Percentiles rank a stretch among this genome's conserved stretches.
Evolutionary conservation across 177 flowering plant genomes (phyloP).

Genomic region (Vitis hybrid): DNA sequence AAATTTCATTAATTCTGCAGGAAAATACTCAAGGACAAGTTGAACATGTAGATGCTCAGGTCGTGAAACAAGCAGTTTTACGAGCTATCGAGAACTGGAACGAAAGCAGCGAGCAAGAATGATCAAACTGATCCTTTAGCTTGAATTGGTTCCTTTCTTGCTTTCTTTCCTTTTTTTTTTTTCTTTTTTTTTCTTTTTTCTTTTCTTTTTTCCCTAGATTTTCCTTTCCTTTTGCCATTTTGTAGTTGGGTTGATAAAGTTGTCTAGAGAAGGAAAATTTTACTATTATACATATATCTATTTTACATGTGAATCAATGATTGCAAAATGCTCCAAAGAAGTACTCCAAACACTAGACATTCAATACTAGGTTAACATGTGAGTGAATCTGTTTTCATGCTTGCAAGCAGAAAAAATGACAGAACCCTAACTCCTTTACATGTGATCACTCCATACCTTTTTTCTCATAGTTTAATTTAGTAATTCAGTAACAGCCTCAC

Average conservation of each 20-base stretch:
- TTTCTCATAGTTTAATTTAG: too few species aligned
- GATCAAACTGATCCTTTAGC: neutral
- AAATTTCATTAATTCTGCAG: slow-evolving; percentile 21
- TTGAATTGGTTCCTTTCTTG: neutral
- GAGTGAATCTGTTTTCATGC: slow-evolving; percentile 9
- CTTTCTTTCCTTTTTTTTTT: neutral
- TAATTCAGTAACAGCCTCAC: too few species aligned
- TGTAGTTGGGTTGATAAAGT: neutral
- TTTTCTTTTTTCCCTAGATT: neutral
- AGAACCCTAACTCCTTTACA: too few species aligned
- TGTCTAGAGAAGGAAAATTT: neutral
- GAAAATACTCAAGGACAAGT: slow-evolving; percentile 26
- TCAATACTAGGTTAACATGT: neutral
- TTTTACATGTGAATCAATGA: too few species aligned
- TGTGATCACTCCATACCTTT: too few species aligned
- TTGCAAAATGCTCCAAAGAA: too few species aligned
- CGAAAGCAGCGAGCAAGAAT: slow-evolving; percentile 30
- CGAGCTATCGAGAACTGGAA: slow-evolving; percentile 61
- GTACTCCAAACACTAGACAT: too few species aligned
- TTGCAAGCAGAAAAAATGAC: neutral
- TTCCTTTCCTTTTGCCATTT: neutral
- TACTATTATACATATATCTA: neutral
- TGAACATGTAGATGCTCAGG: slow-evolving; percentile 48
- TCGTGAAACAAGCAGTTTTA: slow-evolving; percentile 52
- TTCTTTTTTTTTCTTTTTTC: neutral